Conservation (phyloP, 495 filamentous ascomycete species). For the Daldinia caldariorum region DNA sequence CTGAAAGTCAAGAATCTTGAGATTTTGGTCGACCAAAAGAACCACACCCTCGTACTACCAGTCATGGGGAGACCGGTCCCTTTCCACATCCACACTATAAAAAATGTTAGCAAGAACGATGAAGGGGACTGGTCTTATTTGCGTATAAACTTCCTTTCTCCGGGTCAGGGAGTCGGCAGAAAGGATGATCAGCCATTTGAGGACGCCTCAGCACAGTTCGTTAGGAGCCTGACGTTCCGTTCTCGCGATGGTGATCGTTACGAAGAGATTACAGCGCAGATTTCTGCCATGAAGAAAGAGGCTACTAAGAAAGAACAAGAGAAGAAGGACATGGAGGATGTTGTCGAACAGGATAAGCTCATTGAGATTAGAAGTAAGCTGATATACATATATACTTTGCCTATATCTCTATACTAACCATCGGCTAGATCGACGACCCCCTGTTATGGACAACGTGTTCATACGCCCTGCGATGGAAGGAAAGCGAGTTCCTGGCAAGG, state of each 20-base stretch:
- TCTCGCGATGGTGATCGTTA: constrained; percentile 89
- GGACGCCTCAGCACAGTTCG: constrained; percentile 93
- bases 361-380: constrained; percentile 84
- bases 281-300: constrained; percentile 92
- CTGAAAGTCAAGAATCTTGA: constrained; percentile 80
- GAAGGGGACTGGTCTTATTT: constrained; percentile 94
- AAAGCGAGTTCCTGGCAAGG: constrained; percentile 92
- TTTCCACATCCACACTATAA: constrained; percentile 99
- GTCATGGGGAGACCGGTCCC: constrained; percentile 98
- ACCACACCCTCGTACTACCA: constrained; percentile 87
- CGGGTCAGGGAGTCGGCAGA: constrained; percentile 95
- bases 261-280: constrained; percentile 86
- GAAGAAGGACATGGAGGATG: constrained; percentile 99
- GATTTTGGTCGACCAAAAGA: constrained; percentile 90
- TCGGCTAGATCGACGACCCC: constrained; percentile 79
- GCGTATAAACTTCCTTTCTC: constrained; percentile 96
- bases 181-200: constrained; percentile 99
- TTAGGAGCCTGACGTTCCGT: constrained; percentile 92
- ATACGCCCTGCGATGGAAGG: constrained; percentile 94
- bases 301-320: constrained; percentile 91
- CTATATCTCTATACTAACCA: constrained; percentile 47
- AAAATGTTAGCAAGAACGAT: constrained; percentile 94
- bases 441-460: constrained; percentile 87
- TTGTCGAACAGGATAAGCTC: constrained; percentile 99
- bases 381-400: neutral